Base-by-base conservation (phyloP, 306 rosid genomes). In the Chamaecrista fasciculata region DNA sequence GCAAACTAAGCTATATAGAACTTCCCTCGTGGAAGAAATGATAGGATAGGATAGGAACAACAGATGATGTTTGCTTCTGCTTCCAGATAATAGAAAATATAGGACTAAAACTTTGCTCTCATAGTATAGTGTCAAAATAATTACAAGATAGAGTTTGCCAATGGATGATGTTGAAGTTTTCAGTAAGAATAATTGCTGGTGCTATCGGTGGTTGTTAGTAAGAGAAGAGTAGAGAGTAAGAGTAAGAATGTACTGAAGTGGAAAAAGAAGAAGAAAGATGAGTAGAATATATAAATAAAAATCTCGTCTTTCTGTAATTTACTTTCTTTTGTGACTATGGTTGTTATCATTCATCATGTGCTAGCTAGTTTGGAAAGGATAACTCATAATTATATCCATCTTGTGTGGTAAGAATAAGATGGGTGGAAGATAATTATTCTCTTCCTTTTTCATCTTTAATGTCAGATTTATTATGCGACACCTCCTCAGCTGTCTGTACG, bases 81-180 rank as follows among this genome's bases (percentile, higher is more conserved):
- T 16, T 57, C 1, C 10, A 2, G 62, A 47, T 5, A 47, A 5
- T 6, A 47, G 18, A 2, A 16, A 16, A n/a, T 5, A 46, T 15
- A 5, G n/a, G n/a, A 5, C 5, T 2, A 16, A 2, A 0, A 47
- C 0, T 16, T 8, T 47, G 23, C 24, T 47, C 2, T 6, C 0
- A 16, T 1, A 16, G 52, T 15, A n/a, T 47, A 18, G 24, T 19
- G 11, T 47, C 24, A 16, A 16, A 47, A 47, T 18, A 16, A 47
- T 62, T 36, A 20, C 69, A 19, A 43, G 33, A 26, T 70, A 36
- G 66, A 51, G 62, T 52, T 63, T 42, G 47, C 47, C 16, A 42
- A 4, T 42, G 18, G n/a, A n/a, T 33, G 36, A 33, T 33, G 4
- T 8, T 33, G 4, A 33, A 4, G 36, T 4, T 0, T 42, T 12